phyloP scores from a whole-genome alignment of 768 basidiomycete genomes.

The Tricholoma hemisulphureum region DNA sequence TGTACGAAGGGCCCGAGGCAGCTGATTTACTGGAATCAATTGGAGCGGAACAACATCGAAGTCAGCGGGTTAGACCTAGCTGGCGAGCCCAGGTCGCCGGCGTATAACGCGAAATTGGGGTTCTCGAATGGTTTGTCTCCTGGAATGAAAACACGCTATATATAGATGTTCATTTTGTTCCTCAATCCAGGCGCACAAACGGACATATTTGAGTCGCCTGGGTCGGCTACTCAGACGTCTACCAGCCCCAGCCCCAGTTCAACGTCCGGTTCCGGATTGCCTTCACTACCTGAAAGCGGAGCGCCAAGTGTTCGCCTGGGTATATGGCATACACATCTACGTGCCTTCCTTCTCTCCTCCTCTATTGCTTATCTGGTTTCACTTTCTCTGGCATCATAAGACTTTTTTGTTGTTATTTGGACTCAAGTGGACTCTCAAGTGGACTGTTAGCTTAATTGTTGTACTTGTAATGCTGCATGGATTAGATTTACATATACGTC shows the following conservation, averaged over 20 bases:
- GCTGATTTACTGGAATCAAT: constrained; percentile 54
- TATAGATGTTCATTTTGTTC: background rate
- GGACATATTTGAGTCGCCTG: constrained; percentile 33
- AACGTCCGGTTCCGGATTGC: background rate
- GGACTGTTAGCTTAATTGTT: too few species aligned
- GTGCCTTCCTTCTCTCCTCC: background rate
- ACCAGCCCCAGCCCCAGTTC: background rate
- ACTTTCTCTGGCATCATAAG: background rate
- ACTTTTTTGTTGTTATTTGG: background rate
- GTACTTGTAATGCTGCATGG: too few species aligned
- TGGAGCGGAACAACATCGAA: constrained; percentile 45
- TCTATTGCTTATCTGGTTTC: background rate
- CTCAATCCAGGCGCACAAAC: constrained; percentile 34
- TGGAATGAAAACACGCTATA: constrained; percentile 5
- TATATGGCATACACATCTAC: background rate
- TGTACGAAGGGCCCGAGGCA: constrained; percentile 52
- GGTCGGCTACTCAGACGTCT: constrained; percentile 4
- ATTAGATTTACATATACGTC: too few species aligned
- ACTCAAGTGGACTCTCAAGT: too few species aligned
- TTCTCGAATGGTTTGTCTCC: constrained; percentile 42
- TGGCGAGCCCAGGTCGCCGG: constrained; percentile 42
- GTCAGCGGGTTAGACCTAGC: constrained; percentile 40
- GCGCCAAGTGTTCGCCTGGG: background rate
- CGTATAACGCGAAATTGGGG: constrained; percentile 48
- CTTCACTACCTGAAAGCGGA: background rate